Conservation (phyloP, 1,139 yeast species). For the Candida sp. region DNA sequence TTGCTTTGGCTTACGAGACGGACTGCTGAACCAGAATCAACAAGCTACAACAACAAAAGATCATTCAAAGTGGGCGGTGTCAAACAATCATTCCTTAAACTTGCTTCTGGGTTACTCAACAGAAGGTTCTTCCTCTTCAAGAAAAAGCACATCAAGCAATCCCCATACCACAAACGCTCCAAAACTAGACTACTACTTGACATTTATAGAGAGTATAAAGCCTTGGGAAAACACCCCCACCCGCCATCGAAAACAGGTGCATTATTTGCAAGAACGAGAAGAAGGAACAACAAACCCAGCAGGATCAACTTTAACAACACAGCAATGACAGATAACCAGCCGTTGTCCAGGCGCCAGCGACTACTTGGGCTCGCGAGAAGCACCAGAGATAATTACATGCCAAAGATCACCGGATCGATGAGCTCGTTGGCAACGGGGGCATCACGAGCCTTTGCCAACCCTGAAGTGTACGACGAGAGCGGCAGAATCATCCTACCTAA, state of each 20-base stretch:
- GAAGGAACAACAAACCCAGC: background rate
- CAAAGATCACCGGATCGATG: constrained; percentile 52
- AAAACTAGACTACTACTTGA: constrained; percentile 22
- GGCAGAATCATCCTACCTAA: constrained; percentile 40
- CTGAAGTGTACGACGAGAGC: constrained; percentile 32
- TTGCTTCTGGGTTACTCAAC: constrained; percentile 24
- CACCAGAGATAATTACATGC: constrained; percentile 63
- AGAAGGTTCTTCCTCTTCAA: constrained; percentile 18
- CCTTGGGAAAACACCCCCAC: constrained; percentile 19
- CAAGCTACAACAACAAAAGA: background rate
- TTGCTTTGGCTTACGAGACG: too few relatives aligned
- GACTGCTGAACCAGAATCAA: too few relatives aligned
- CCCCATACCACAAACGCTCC: constrained; percentile 12
- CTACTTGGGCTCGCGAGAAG: constrained; percentile 54
- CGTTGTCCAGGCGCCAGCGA: constrained; percentile 35
- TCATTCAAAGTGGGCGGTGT: constrained; percentile 10
- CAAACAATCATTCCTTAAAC: constrained; percentile 13
- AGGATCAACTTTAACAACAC: background rate
- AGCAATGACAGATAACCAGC: constrained; percentile 1
- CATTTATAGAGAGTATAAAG: constrained; percentile 28
- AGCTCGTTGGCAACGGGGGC: constrained; percentile 54
- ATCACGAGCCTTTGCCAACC: constrained; percentile 36
- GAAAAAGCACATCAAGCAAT: background rate
- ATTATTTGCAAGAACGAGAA: constrained; percentile 6
- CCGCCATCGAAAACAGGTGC: constrained; percentile 17